phyloP scores from a whole-genome alignment of 192 early-diverging fungal species.

The Gamsiella multidivaricata region DNA sequence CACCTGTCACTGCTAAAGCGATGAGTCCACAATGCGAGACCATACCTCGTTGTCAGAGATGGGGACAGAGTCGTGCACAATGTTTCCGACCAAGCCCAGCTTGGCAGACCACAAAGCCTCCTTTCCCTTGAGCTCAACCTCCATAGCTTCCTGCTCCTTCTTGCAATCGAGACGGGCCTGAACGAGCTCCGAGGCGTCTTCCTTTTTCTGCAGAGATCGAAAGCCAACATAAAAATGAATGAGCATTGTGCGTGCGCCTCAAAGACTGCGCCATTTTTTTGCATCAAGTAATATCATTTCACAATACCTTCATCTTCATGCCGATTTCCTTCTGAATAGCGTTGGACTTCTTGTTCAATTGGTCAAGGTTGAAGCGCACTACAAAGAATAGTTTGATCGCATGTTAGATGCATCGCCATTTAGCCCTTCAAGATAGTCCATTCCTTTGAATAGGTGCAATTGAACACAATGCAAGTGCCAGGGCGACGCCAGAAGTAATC shows the following conservation, averaged over 20 bases:
- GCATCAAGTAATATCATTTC: no score
- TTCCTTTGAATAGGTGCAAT: background rate
- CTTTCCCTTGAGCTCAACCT: constrained; percentile 81
- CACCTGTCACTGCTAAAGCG: no score
- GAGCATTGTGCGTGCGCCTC: background rate
- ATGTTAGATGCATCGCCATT: no score
- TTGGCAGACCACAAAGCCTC: constrained; percentile 73
- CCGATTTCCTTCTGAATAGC: constrained; percentile 92
- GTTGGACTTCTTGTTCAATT: constrained; percentile 92
- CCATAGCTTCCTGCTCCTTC: constrained; percentile 73
- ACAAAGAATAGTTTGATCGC: background rate
- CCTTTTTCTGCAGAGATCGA: constrained; percentile 67
- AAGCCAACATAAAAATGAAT: background rate
- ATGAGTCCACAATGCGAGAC: constrained; percentile 11
- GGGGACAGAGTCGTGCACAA: constrained; percentile 92
- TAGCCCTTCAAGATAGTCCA: no score
- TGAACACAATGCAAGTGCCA: background rate
- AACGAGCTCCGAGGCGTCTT: constrained; percentile 81
- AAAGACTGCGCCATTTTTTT: no score
- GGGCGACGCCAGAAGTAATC: background rate
- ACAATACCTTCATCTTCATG: constrained; percentile 82
- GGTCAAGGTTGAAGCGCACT: constrained; percentile 90
- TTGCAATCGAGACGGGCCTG: constrained; percentile 80
- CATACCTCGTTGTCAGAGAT: constrained; percentile 83
- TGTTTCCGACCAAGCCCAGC: constrained; percentile 85